phyloP scores from a whole-genome alignment of 148 eudicot species.

The Rhododendron molle region DNA sequence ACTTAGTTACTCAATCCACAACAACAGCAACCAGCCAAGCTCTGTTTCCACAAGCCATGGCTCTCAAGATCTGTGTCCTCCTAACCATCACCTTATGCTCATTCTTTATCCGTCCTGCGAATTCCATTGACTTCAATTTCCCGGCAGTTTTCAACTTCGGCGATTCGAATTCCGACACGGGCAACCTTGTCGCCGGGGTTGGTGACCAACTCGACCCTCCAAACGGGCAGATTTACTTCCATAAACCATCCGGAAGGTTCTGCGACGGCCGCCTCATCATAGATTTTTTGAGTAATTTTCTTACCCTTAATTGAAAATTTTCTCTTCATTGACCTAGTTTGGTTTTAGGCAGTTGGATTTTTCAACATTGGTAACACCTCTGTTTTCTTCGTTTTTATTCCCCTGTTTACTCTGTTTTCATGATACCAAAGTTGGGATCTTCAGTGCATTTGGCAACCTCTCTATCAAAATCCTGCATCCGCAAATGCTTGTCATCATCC shows the following conservation, averaged over 20 bases:
- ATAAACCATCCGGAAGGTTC: slow-evolving; percentile 79
- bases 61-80: slow-evolving; percentile 21
- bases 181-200: slow-evolving; percentile 61
- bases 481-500: too few species aligned
- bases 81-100: slow-evolving; percentile 27
- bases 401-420: background rate
- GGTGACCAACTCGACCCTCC: slow-evolving; percentile 55
- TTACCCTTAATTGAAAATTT: background rate
- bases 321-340: too few species aligned
- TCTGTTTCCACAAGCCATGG: slow-evolving; percentile 32
- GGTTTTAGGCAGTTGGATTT: background rate
- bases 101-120: slow-evolving; percentile 22
- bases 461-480: too few species aligned
- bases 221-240: slow-evolving; percentile 77
- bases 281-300: slow-evolving; percentile 60
- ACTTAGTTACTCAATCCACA: slow-evolving; percentile 14
- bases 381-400: background rate
- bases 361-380: background rate
- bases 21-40: background rate
- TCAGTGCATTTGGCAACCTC: too few species aligned
- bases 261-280: slow-evolving; percentile 88
- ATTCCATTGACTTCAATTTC: slow-evolving; percentile 56
- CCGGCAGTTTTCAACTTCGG: slow-evolving; percentile 97
- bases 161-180: slow-evolving; percentile 93
- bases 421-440: background rate